Percentiles rank a stretch among this genome's conserved stretches.
These are phyloP conservation scores for Neoarthrinium moseri DNA, from an alignment of 2,329 filamentous ascomycete species.

Conservation along the genomic window DNA sequence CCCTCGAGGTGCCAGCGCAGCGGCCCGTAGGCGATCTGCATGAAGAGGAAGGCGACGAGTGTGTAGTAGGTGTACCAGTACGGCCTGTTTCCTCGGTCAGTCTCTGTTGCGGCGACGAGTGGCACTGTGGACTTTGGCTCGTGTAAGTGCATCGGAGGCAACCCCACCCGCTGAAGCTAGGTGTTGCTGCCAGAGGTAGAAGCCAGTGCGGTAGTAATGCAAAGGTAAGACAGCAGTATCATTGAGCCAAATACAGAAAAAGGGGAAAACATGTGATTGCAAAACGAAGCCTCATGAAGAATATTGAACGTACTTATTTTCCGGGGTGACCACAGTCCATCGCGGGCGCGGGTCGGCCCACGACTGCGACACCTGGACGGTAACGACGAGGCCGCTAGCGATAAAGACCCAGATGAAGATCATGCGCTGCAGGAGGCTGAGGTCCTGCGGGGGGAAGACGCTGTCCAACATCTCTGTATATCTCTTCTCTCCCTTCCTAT, in stretches of 20 bases:
- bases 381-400: slow-evolving; percentile 15
- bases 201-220: no score
- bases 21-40: slow-evolving; percentile 18
- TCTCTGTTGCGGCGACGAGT: neutral
- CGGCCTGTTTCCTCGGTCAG: slow-evolving; percentile 9
- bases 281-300: no score
- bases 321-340: slow-evolving; percentile 13
- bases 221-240: no score
- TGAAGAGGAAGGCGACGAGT: slow-evolving; percentile 17
- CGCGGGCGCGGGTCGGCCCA: slow-evolving; percentile 13
- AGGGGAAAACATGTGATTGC: no score
- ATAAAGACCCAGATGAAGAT: slow-evolving; percentile 19
- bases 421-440: slow-evolving; percentile 17
- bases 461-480: slow-evolving; percentile 4
- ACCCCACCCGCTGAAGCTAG: no score
- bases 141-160: no score
- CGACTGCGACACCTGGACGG: slow-evolving; percentile 15
- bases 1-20: slow-evolving; percentile 13
- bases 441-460: slow-evolving; percentile 15
- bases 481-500: neutral
- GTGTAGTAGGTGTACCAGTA: slow-evolving; percentile 21
- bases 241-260: neutral
- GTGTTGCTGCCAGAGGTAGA: no score
- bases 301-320: slow-evolving; percentile 13
- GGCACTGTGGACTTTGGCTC: no score